These are phyloP conservation scores for Aspergillus sp. DNA, from an alignment of 2,329 filamentous ascomycete genomes.

Conservation along the genomic window DNA sequence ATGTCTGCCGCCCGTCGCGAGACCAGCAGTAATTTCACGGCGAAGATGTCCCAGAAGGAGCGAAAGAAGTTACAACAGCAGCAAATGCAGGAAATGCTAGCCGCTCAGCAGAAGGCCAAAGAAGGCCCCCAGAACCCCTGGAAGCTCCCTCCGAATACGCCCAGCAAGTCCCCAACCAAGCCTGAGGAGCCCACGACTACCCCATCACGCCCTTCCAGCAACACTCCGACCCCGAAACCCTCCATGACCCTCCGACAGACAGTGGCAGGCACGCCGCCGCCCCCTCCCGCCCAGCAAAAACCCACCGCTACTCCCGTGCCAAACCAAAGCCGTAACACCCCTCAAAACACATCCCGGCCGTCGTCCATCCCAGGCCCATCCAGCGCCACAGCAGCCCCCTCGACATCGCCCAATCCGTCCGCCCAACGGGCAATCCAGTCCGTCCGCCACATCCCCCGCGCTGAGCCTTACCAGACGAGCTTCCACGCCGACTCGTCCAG, in stretches of 20 bases:
- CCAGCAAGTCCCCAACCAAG: conserved; percentile 14
- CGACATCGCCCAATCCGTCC: conserved; percentile 19
- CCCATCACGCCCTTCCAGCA: not conserved
- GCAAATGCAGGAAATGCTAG: conserved; percentile 49
- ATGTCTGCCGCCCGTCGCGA: conserved; percentile 49
- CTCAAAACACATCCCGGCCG: conserved; percentile 14
- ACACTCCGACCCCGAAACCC: conserved; percentile 33
- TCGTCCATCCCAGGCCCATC: conserved; percentile 19
- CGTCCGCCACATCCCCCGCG: conserved; percentile 50
- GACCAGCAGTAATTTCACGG: conserved; percentile 38
- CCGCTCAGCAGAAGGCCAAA: conserved; percentile 34
- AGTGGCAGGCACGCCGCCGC: conserved; percentile 47
- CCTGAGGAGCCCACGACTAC: not conserved
- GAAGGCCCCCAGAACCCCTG: conserved; percentile 55
- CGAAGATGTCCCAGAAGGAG: conserved; percentile 86
- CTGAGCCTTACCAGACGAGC: conserved; percentile 25
- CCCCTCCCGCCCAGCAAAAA: conserved; percentile 19
- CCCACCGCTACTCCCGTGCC: conserved; percentile 41
- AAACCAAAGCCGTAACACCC: conserved; percentile 43
- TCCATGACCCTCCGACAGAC: conserved; percentile 64
- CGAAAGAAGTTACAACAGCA: conserved; percentile 78
- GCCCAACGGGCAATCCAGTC: conserved; percentile 37
- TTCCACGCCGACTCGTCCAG: conserved; percentile 56
- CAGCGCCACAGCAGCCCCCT: conserved; percentile 43
- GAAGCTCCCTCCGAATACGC: conserved; percentile 50